A percentile compares a stretch with the other conserved stretches of the same genome.
Conservation (phyloP, 202 grass and related monocot species). For the Panicum virgatum region DNA sequence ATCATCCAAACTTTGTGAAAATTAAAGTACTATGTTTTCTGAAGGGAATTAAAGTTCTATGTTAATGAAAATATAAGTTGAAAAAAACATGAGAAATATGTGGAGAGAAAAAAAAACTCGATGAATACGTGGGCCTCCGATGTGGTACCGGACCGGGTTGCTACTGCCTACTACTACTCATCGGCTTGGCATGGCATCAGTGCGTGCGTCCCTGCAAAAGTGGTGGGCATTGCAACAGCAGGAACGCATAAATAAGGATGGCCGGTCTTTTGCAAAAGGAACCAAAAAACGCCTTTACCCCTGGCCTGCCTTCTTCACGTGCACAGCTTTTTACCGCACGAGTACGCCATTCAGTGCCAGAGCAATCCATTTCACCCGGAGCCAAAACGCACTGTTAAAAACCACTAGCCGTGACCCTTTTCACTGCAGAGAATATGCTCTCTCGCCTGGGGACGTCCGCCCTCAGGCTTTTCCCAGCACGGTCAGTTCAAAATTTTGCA, state of each 20-base stretch:
- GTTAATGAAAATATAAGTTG: not conserved
- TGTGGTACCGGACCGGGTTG: not conserved
- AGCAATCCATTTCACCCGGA: slow-evolving; percentile 32
- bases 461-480: not conserved
- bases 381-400: slow-evolving; percentile 46
- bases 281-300: slow-evolving; percentile 58
- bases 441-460: slow-evolving; percentile 1
- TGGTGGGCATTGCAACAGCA: slow-evolving; percentile 6
- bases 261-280: slow-evolving; percentile 48
- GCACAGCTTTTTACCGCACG: slow-evolving; percentile 57
- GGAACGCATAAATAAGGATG: not conserved
- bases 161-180: not conserved
- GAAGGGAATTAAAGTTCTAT: not conserved
- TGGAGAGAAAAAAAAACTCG: not conserved
- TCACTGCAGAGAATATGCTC: slow-evolving; percentile 43
- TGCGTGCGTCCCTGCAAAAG: slow-evolving; percentile 27
- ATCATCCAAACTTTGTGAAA: not conserved
- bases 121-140: not conserved
- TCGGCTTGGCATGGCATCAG: slow-evolving; percentile 19
- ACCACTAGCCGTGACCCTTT: slow-evolving; percentile 22
- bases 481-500: not conserved
- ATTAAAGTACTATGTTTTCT: not conserved
- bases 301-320: slow-evolving; percentile 42
- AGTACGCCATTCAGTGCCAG: not conserved
- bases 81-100: not conserved